Percentiles rank a stretch among this genome's conserved stretches.
These are phyloP conservation scores for Aureobasidium sp. DNA, from an alignment of 2,329 filamentous ascomycete genomes.

Conservation along the genomic window DNA sequence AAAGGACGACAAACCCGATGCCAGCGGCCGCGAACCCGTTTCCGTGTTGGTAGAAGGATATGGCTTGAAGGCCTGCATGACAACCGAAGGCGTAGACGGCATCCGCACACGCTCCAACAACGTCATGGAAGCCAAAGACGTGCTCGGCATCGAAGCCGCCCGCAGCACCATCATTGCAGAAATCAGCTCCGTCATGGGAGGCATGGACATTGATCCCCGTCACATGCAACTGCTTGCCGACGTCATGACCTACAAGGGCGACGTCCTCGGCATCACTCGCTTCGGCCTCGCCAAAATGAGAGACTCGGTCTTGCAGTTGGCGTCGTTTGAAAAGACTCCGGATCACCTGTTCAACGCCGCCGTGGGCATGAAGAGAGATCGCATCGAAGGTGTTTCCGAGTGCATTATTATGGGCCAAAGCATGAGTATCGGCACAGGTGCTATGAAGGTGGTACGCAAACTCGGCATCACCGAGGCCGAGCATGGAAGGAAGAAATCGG, in stretches of 20 bases:
- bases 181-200: constrained; percentile 80
- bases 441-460: constrained; percentile 77
- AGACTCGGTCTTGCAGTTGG: constrained; percentile 85
- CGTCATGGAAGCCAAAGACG: constrained; percentile 77
- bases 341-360: constrained; percentile 96
- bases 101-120: constrained; percentile 68
- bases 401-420: constrained; percentile 98
- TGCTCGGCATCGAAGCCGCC: constrained; percentile 92
- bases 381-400: constrained; percentile 87
- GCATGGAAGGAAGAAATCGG: constrained; percentile 15
- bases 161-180: constrained; percentile 80
- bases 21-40: constrained; percentile 50
- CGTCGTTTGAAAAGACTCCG: constrained; percentile 95
- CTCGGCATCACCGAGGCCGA: constrained; percentile 58
- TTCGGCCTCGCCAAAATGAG: constrained; percentile 96
- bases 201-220: constrained; percentile 92
- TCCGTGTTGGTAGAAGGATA: constrained; percentile 81
- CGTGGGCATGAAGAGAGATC: constrained; percentile 81
- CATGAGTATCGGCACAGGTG: constrained; percentile 82
- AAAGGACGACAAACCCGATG: constrained; percentile 59
- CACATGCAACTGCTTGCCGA: constrained; percentile 97
- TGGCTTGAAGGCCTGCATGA: constrained; percentile 82
- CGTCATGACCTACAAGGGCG: constrained; percentile 98
- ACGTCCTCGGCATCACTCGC: constrained; percentile 90
- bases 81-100: constrained; percentile 81